Evolutionary conservation across 495 filamentous ascomycete species (phyloP), one percentile per base, ranked within the genome.

Genomic region (Cryomyces antarcticus): DNA sequence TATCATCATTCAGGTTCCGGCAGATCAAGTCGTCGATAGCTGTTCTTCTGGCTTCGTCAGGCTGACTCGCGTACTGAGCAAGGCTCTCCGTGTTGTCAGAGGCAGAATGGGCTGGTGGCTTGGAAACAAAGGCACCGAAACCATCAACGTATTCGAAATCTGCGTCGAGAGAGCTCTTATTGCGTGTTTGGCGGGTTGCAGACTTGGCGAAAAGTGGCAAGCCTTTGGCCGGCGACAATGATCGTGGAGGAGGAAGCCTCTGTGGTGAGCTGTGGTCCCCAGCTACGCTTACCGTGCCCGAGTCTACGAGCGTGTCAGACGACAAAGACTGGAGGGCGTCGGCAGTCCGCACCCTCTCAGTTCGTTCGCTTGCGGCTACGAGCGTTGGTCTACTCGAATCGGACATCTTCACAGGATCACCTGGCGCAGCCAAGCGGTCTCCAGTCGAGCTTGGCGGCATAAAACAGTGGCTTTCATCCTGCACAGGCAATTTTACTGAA

Each of bases 1-100:
- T 52, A 7, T 51, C 44, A 47, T 65, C 56, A n/a, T 62, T 53
- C 6, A 65, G 46, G 34, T 60, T 54, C 7, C 64, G 44, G 40
- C 57, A 54, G 29, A 70, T 56, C 51, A 64, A 63, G 30, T 59
- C 49, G 30, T 65, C 62, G 17, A 70, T 37, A 10, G 55, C 49
- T 0, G 46, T 44, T 24, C 48, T 47, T 4, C 67, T 53, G 11
- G 58, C 54, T 33, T 62, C 61, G 33, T 41, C 41, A 17, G 53
- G 45, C 28, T 55, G 56, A 13, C 52, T 42, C 0, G 55, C 49
- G 46, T 64, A 69, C 37, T 50, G 43, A 28, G 50, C 54, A 5
- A 60, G 50, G 17, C 45, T 45, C 17, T 24, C 17, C 17, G 17
- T 24, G 17, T 24, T 2, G 17, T 24, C 17, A 24, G 17, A 24